phyloP scores from a whole-genome alignment of 2,329 filamentous ascomycete species.

The Metarhizium brunneum region DNA sequence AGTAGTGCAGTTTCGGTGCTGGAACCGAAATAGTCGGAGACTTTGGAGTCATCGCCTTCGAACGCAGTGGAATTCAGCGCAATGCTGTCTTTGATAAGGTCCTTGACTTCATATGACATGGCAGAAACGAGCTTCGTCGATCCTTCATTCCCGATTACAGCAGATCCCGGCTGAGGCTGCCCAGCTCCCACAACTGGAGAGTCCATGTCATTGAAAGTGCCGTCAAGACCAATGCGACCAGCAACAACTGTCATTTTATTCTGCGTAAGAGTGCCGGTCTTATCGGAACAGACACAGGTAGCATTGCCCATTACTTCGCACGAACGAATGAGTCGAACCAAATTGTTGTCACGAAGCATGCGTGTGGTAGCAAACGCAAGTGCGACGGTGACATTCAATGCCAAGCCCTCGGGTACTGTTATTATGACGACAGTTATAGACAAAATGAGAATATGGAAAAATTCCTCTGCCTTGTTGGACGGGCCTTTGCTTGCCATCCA shows the following conservation, averaged over 20 bases:
- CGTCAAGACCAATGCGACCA: constrained; percentile 39
- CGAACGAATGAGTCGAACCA: constrained; percentile 49
- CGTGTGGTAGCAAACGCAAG: constrained; percentile 53
- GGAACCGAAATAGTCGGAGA: constrained; percentile 38
- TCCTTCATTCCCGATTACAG: constrained; percentile 15
- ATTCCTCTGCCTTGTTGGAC: constrained; percentile 44
- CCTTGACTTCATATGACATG: constrained; percentile 24
- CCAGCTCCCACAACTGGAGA: constrained; percentile 10
- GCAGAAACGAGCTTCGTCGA: constrained; percentile 20
- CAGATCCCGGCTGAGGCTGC: constrained; percentile 12
- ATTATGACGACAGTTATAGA: constrained; percentile 51
- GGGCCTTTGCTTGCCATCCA: constrained; percentile 28
- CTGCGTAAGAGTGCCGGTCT: constrained; percentile 56
- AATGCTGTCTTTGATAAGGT: constrained; percentile 29
- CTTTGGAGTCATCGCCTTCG: constrained; percentile 31
- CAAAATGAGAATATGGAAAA: constrained; percentile 48
- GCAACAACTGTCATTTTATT: constrained; percentile 54
- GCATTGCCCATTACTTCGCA: constrained; percentile 58
- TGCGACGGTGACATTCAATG: constrained; percentile 51
- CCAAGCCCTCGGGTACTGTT: constrained; percentile 50
- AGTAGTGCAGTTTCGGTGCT: constrained; percentile 47
- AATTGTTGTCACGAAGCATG: constrained; percentile 54
- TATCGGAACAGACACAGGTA: constrained; percentile 56
- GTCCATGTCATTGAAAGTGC: constrained; percentile 27
- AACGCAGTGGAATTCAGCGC: constrained; percentile 45